Conservation (phyloP, 768 basidiomycete species). For the Artomyces pyxidatus region DNA sequence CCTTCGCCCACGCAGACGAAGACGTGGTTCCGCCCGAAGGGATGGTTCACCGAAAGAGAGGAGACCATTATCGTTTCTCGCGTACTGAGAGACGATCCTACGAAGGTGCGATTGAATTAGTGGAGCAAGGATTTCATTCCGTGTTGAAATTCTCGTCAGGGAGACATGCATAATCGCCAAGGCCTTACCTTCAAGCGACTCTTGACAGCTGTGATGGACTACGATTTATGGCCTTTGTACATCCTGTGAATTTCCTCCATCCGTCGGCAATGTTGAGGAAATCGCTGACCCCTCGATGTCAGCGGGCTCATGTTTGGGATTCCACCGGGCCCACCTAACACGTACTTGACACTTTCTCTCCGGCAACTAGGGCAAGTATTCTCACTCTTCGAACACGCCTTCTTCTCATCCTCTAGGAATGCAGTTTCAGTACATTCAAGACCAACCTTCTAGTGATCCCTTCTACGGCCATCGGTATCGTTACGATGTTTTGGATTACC, state of each 20-base stretch:
- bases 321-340: conserved; percentile 36
- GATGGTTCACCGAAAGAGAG: conserved; percentile 53
- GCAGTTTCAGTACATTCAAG: conserved; percentile 53
- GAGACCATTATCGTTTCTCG: conserved; percentile 48
- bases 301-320: conserved; percentile 49
- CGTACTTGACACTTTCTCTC: conserved; percentile 54
- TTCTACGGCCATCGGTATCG: conserved; percentile 38
- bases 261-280: no score
- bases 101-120: conserved; percentile 30
- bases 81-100: conserved; percentile 56
- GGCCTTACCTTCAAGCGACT: conserved; percentile 40
- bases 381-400: background rate
- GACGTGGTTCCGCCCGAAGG: conserved; percentile 43
- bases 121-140: background rate
- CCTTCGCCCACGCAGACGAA: conserved; percentile 53
- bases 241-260: conserved; percentile 39
- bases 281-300: background rate
- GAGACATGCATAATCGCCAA: conserved; percentile 67
- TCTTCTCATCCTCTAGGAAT: no score
- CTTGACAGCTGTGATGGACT: conserved; percentile 50
- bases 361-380: conserved; percentile 36
- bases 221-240: conserved; percentile 62
- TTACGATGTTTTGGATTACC: conserved; percentile 44
- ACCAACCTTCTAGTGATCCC: conserved; percentile 61
- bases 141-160: no score